Base-by-base conservation (phyloP, 1,284 basidiomycete species). In the Vanrija humicola region DNA sequence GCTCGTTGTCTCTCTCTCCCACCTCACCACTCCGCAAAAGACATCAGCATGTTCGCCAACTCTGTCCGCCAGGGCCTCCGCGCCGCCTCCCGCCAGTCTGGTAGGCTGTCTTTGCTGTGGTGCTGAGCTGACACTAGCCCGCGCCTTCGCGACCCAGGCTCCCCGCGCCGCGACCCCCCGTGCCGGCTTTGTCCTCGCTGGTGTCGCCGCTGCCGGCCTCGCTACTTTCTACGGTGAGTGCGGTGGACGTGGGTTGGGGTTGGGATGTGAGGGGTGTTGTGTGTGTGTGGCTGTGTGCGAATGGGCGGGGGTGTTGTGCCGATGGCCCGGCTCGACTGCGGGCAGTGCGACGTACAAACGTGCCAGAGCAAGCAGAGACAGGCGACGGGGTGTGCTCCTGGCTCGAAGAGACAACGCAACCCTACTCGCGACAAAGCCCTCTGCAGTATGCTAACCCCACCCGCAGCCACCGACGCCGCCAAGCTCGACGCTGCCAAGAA, bases 401-500 rank as follows among this genome's bases (percentile, higher is more conserved):
- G 21, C 23, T 18, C 25, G 2, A 6, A 18, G 23, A 5, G 21
- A 23, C 21, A 23, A 23, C 21, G 21, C 21, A 23, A 5, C 21
- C 21, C 21, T 23, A 23, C 21, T 5, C 21, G 21, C 21, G 21
- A 23, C 18, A 18, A 9, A 43, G 21, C 44, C 19, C 44, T 21
- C 28, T 12, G 14, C 34, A 34, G 34, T 23, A 26, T 23, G 21
- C 44, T 54, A 29, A 46, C 34, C n/a, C n/a, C 49, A 10, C 18
- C 28, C 28, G 7, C 6, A 68, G 64, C 51, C 46, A 47, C 52
- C 48, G 57, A 63, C 48, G 48, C 57, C 15, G 46, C 64, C 40
- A 48, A 63, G 50, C 70, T 77, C 53, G 77, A 78, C 58, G 76
- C 74, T 44, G 58, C 70, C 43, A 72, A 69, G 40, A 72, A 70